Conservation (phyloP, 371 early-diverging fungal genomes). For the Syncephalis plumigaleata region DNA sequence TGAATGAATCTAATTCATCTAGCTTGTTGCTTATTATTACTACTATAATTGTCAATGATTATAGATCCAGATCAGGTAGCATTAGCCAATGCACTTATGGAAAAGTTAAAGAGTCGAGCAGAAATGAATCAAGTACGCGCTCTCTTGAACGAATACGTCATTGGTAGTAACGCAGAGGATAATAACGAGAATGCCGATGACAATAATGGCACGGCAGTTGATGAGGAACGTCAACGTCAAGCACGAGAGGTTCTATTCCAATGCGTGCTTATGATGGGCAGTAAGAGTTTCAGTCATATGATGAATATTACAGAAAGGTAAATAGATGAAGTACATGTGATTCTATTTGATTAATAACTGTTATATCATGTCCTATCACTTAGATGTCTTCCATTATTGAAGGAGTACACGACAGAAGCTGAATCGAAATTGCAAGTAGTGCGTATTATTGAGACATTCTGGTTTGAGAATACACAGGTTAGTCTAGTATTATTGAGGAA, state of each 20-base stretch:
- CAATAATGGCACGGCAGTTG: no score
- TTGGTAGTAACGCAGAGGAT: no score
- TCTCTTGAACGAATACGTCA: no score
- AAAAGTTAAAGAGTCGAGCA: no score
- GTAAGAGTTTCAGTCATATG: slow-evolving; percentile 86
- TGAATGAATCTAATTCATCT: background rate
- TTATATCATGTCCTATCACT: background rate
- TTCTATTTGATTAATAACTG: background rate
- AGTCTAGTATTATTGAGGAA: slow-evolving; percentile 5
- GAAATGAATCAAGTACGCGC: no score
- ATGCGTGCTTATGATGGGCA: slow-evolving; percentile 64
- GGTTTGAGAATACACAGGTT: slow-evolving; percentile 62
- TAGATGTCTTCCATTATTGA: slow-evolving; percentile 49
- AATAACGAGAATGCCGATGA: no score
- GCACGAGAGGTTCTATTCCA: slow-evolving; percentile 47
- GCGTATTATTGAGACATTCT: slow-evolving; percentile 58
- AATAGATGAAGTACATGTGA: background rate
- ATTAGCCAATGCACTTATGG: no score
- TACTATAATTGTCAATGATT: background rate
- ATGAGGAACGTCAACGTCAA: no score
- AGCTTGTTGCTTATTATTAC: background rate
- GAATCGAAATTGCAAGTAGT: slow-evolving; percentile 51
- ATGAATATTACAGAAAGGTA: slow-evolving; percentile 77
- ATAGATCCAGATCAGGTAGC: no score
- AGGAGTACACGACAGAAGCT: slow-evolving; percentile 31